Base-by-base conservation (phyloP, 441 rosid genomes). In the Melastoma candidum region DNA sequence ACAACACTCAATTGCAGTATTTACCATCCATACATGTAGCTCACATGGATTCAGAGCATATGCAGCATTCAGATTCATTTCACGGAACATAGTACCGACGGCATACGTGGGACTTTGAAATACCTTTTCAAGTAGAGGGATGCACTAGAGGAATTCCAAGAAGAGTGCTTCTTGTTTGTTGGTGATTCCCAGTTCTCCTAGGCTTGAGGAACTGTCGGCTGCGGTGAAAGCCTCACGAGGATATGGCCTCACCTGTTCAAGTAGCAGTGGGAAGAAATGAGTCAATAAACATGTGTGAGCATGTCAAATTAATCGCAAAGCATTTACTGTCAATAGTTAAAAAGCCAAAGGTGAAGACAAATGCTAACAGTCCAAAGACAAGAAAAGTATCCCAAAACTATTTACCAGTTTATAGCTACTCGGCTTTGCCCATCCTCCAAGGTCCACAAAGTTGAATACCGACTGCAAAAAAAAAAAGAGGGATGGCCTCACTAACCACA, bases 351-450 rank as follows among this genome's bases (percentile, higher is more conserved):
- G 25, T 9, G 46, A 26, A 24, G 27, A 41, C 11, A 24, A 50
- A 11, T 44, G 12, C 26, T 32, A 22, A 46, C 44, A 47, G 7
- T 32, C 41, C 8, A 44, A 32, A 12, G 51, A 52, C 5, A 47
- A 4, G 3, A 46, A 46, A 44, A n/a, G 11, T 6, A 57, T 29
- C 7, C 9, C 59, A 24, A 17, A 12, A 60, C 50, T 46, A 67
- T 86, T 82, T 66, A 83, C 96, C 86, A 87, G 65, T 67, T 74
- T 77, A 62, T 90, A 87, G 54, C 90, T 68, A 61, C 77, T 84
- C n/a, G 92, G 84, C 68, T 83, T 74, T 53, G 74, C 82, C 44
- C 63, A 50, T 71, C 80, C 79, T 66, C 73, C 54, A 49, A 70
- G 62, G 68, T 85, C 93, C 12, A 90, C 74, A 69, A 81, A 87